These are phyloP conservation scores for Nitzschia palea DNA, from an alignment of 108 stramenopile species.

Conservation along the genomic window DNA sequence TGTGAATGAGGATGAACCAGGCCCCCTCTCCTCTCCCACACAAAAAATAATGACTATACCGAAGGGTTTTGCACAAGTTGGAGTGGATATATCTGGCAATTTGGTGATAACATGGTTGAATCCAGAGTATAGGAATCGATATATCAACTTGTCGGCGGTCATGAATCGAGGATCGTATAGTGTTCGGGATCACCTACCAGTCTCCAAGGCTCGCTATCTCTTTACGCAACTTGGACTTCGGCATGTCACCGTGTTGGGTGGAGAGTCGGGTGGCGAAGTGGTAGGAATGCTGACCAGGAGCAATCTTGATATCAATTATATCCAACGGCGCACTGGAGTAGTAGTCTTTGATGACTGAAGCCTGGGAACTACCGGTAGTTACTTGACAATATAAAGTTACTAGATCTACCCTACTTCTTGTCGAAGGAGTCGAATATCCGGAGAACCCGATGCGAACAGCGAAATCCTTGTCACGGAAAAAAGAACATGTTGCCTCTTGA, in stretches of 20 bases:
- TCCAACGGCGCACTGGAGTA: conserved; percentile 10
- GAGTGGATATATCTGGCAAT: conserved; percentile 9
- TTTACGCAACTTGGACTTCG: conserved; percentile 61
- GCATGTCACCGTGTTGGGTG: conserved; percentile 48
- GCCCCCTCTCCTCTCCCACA: background rate
- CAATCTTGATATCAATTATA: conserved; percentile 13
- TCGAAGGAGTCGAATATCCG: too few relatives aligned
- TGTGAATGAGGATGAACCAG: background rate
- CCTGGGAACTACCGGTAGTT: too few relatives aligned
- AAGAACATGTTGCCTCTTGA: background rate
- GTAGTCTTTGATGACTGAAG: background rate
- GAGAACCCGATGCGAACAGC: too few relatives aligned
- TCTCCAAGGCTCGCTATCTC: conserved; percentile 44
- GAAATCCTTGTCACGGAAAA: background rate
- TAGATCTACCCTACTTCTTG: background rate
- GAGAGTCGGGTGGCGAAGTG: conserved; percentile 35
- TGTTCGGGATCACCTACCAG: conserved; percentile 37
- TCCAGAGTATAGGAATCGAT: conserved; percentile 23
- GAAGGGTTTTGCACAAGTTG: conserved; percentile 33
- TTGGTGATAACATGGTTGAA: conserved; percentile 37
- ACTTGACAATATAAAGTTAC: background rate
- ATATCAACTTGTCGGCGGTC: conserved; percentile 38
- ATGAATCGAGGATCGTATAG: conserved; percentile 49
- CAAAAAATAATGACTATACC: background rate
- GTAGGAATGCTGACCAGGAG: conserved; percentile 46